A percentile compares a stretch with the other conserved stretches of the same genome.
Evolutionary conservation across 495 filamentous ascomycete genomes (phyloP).

Genomic region (Choiromyces venosus): DNA sequence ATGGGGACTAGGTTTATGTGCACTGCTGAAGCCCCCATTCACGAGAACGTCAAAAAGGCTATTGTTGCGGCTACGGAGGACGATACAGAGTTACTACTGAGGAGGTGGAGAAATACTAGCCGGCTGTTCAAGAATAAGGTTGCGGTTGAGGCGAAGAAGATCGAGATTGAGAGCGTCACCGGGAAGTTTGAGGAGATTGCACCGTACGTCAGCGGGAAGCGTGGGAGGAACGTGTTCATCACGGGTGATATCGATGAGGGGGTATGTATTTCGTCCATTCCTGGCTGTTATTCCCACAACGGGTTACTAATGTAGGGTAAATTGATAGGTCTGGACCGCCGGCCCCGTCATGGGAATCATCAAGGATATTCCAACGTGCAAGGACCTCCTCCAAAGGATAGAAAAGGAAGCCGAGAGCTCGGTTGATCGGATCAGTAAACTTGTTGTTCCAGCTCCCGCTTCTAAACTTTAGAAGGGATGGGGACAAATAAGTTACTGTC

Average conservation of each 20-base stretch:
- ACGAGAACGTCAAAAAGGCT: slow-evolving; percentile 84
- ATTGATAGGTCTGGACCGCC: slow-evolving; percentile 55
- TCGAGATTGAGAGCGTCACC: slow-evolving; percentile 76
- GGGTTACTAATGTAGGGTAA: slow-evolving; percentile 16
- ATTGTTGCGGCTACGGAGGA: slow-evolving; percentile 86
- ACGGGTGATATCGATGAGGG: slow-evolving; percentile 89
- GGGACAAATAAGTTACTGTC: neutral
- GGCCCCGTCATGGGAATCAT: slow-evolving; percentile 63
- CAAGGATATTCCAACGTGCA: slow-evolving; percentile 60
- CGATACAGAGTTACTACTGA: slow-evolving; percentile 80
- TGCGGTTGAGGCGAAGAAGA: slow-evolving; percentile 67
- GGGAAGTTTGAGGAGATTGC: slow-evolving; percentile 91
- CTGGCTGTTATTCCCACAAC: neutral
- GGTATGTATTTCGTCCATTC: slow-evolving; percentile 51
- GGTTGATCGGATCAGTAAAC: slow-evolving; percentile 41
- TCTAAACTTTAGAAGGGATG: slow-evolving; percentile 25
- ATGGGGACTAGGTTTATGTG: slow-evolving; percentile 95
- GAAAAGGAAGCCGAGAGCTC: slow-evolving; percentile 58
- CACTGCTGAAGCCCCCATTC: slow-evolving; percentile 86
- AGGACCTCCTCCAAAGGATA: slow-evolving; percentile 52
- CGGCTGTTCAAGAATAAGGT: slow-evolving; percentile 87
- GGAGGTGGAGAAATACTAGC: slow-evolving; percentile 89
- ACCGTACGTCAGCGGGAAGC: slow-evolving; percentile 83
- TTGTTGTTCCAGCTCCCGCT: slow-evolving; percentile 21
- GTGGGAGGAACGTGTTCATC: slow-evolving; percentile 82